Conservation (phyloP, 257 asterid genomes). For the Nicotiana noctiflora region DNA sequence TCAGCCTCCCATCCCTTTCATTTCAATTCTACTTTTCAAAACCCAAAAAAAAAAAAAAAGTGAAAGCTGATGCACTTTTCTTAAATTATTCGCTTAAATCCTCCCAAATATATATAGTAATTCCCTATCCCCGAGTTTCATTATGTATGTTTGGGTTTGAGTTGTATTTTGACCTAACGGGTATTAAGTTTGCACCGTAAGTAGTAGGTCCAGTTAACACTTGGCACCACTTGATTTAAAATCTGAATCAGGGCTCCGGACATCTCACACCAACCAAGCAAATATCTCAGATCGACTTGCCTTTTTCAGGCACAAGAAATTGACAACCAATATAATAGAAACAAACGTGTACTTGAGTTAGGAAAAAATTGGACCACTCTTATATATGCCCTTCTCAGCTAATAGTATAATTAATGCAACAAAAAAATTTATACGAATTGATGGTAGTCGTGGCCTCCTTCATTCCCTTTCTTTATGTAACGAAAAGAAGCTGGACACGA, state of each 20-base stretch:
- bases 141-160: too few relatives aligned
- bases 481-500: constrained; percentile 37
- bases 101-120: too few relatives aligned
- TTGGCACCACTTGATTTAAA: too few relatives aligned
- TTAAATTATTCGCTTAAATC: too few relatives aligned
- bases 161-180: neutral
- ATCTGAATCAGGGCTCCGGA: neutral
- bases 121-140: neutral
- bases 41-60: too few relatives aligned
- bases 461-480: constrained; percentile 30
- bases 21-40: too few relatives aligned
- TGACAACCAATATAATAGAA: neutral
- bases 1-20: too few relatives aligned
- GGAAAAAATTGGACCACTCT: neutral
- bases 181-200: too few relatives aligned
- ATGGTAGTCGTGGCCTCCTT: constrained; percentile 58
- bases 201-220: too few relatives aligned
- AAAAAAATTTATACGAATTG: constrained; percentile 17
- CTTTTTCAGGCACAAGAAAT: neutral
- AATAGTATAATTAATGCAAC: neutral
- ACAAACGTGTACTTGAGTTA: neutral
- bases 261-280: neutral
- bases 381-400: neutral
- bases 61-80: too few relatives aligned
- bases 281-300: neutral